Conservation (phyloP, 1,284 basidiomycete genomes). For the Anthracocystis setariae region DNA sequence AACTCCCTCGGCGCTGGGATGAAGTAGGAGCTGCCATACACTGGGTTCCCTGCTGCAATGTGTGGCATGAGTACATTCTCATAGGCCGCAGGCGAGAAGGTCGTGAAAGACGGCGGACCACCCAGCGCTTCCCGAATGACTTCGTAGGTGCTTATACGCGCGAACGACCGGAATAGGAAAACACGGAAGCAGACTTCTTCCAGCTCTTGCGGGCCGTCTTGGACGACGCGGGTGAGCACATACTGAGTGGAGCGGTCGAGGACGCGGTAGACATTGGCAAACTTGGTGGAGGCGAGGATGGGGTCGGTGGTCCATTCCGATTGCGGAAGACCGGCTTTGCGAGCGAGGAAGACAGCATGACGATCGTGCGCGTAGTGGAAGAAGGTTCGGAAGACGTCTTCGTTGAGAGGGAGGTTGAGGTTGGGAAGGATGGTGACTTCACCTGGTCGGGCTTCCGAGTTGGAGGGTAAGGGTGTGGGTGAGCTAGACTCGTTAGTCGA, state of each 20-base stretch:
- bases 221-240: slow-evolving; percentile 74
- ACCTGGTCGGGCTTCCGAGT: slow-evolving; percentile 6
- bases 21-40: slow-evolving; percentile 76
- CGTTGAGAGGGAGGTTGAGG: slow-evolving; percentile 40
- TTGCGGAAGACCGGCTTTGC: slow-evolving; percentile 13
- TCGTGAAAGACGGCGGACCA: slow-evolving; percentile 71
- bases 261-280: slow-evolving; percentile 76
- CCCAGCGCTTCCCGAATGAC: slow-evolving; percentile 71
- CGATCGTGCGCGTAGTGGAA: slow-evolving; percentile 41
- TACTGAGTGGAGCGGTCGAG: slow-evolving; percentile 75
- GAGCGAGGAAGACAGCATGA: slow-evolving; percentile 25
- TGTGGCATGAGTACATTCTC: slow-evolving; percentile 70
- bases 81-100: slow-evolving; percentile 72
- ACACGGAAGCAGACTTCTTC: slow-evolving; percentile 75
- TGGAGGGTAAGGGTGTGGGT: background rate
- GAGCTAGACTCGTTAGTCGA: background rate
- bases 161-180: slow-evolving; percentile 74
- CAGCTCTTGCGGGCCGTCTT: slow-evolving; percentile 73
- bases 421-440: slow-evolving; percentile 33
- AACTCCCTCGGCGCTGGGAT: slow-evolving; percentile 73
- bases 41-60: slow-evolving; percentile 66
- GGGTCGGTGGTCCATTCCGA: slow-evolving; percentile 68
- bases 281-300: slow-evolving; percentile 71
- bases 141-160: slow-evolving; percentile 74
- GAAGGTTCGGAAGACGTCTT: slow-evolving; percentile 30